Percentiles rank a stretch among this genome's conserved stretches.
Conservation (phyloP, 1,284 basidiomycete genomes). For the Vanrija sp. region DNA sequence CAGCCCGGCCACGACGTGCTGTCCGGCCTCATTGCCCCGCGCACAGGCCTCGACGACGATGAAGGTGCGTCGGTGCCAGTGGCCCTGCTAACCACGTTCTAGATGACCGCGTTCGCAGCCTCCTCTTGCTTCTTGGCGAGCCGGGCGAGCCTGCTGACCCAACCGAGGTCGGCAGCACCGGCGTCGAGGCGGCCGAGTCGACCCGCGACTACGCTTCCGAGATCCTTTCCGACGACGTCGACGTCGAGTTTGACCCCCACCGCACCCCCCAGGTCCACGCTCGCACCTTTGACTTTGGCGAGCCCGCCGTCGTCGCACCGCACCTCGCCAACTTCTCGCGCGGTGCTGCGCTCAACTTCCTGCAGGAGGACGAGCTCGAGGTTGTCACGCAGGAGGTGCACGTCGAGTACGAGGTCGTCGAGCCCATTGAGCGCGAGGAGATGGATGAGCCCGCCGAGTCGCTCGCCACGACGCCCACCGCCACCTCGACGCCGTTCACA, state of each 20-base stretch:
- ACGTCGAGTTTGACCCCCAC: conserved; percentile 5
- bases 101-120: conserved; percentile 39
- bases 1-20: conserved; percentile 26
- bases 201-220: conserved; percentile 1
- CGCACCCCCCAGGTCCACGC: conserved; percentile 3
- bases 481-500: background rate
- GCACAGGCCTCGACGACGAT: conserved; percentile 31
- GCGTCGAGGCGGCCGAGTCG: conserved; percentile 4
- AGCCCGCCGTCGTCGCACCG: background rate
- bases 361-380: conserved; percentile 44
- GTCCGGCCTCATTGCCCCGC: conserved; percentile 20
- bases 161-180: conserved; percentile 1
- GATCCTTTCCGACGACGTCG: background rate
- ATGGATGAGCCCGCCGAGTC: conserved; percentile 3
- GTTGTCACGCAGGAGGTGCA: conserved; percentile 12
- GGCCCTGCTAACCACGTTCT: background rate
- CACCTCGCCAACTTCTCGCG: background rate
- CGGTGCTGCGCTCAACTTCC: conserved; percentile 34
- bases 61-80: conserved; percentile 28
- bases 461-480: background rate
- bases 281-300: conserved; percentile 5
- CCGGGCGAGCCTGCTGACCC: conserved; percentile 6
- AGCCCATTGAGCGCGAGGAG: conserved; percentile 3
- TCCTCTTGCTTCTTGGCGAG: conserved; percentile 26
- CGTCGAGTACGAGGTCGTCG: conserved; percentile 24